Conservation (phyloP, 495 filamentous ascomycete species). For the Chaetomium cochliodes region DNA sequence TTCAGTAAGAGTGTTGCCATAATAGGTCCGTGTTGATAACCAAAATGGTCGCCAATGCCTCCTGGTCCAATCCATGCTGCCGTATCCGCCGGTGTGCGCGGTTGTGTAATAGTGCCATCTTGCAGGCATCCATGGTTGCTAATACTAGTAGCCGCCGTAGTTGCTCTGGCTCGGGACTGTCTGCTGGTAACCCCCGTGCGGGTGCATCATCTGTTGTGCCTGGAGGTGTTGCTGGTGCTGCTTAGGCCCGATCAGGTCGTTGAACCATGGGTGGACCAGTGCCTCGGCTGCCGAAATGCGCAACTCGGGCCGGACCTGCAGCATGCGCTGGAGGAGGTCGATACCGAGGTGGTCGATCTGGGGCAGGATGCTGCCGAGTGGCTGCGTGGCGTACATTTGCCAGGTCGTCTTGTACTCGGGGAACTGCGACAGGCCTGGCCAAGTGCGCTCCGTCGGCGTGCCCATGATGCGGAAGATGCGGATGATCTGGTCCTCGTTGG, state of each 20-base stretch:
- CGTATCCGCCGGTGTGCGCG: background rate
- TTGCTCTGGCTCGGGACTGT: slow-evolving; percentile 34
- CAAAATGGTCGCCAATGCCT: background rate
- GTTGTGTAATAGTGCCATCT: too few species aligned
- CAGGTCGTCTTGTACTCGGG: slow-evolving; percentile 94
- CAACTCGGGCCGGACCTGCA: slow-evolving; percentile 90
- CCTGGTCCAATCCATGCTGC: background rate
- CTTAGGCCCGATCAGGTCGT: slow-evolving; percentile 42
- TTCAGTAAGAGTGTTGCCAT: background rate
- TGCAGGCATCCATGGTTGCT: background rate
- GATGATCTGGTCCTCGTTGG: slow-evolving; percentile 91
- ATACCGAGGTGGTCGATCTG: slow-evolving; percentile 85
- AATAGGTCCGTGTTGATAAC: background rate
- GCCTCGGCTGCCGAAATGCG: slow-evolving; percentile 82
- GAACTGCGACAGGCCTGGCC: slow-evolving; percentile 86
- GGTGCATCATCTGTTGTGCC: slow-evolving; percentile 34
- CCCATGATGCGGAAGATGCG: slow-evolving; percentile 98
- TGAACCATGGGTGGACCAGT: slow-evolving; percentile 87
- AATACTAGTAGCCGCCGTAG: slow-evolving; percentile 34
- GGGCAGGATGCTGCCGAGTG: slow-evolving; percentile 77
- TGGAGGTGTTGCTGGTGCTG: slow-evolving; percentile 40
- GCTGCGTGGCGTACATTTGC: slow-evolving; percentile 93
- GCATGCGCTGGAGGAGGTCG: slow-evolving; percentile 82
- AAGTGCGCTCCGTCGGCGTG: slow-evolving; percentile 85
- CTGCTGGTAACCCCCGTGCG: slow-evolving; percentile 33